phyloP scores from a whole-genome alignment of 2,329 filamentous ascomycete species.

The Claviceps sp. region DNA sequence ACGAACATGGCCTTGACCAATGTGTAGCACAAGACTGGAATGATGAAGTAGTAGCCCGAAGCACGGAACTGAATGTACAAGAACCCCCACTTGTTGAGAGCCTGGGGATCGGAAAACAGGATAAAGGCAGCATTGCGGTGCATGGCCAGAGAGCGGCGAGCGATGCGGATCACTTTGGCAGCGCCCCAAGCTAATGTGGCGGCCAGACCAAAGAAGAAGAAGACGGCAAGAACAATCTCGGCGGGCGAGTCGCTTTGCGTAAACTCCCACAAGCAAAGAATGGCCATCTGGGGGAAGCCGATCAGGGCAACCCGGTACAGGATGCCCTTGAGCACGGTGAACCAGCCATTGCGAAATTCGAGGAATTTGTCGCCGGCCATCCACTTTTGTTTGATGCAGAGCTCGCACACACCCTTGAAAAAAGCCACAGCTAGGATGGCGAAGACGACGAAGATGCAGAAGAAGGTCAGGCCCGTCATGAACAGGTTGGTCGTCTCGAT shows the following conservation, averaged over 20 bases:
- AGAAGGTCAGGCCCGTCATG: constrained; percentile 81
- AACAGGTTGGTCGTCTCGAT: constrained; percentile 92
- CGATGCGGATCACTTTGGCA: constrained; percentile 79
- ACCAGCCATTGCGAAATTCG: constrained; percentile 92
- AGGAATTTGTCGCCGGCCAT: constrained; percentile 78
- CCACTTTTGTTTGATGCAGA: constrained; percentile 58
- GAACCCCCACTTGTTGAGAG: constrained; percentile 96
- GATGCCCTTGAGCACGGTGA: constrained; percentile 83
- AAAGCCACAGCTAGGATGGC: constrained; percentile 58
- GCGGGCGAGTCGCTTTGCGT: constrained; percentile 75
- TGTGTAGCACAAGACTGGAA: constrained; percentile 64
- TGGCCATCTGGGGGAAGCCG: constrained; percentile 80
- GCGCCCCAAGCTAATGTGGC: constrained; percentile 73
- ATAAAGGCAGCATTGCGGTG: constrained; percentile 97
- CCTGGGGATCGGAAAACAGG: constrained; percentile 86
- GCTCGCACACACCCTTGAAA: constrained; percentile 73
- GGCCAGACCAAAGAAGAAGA: constrained; percentile 75
- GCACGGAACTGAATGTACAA: constrained; percentile 95
- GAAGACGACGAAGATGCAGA: constrained; percentile 67
- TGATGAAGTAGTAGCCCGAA: constrained; percentile 89
- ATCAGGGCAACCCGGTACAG: constrained; percentile 83
- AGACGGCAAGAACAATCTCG: constrained; percentile 73
- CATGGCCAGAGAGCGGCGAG: constrained; percentile 75
- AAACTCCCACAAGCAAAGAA: constrained; percentile 88
- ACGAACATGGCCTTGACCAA: constrained; percentile 86